Percentiles rank a stretch among this genome's conserved stretches.
Conservation (phyloP, 768 basidiomycete species). For the Trametes maxima region DNA sequence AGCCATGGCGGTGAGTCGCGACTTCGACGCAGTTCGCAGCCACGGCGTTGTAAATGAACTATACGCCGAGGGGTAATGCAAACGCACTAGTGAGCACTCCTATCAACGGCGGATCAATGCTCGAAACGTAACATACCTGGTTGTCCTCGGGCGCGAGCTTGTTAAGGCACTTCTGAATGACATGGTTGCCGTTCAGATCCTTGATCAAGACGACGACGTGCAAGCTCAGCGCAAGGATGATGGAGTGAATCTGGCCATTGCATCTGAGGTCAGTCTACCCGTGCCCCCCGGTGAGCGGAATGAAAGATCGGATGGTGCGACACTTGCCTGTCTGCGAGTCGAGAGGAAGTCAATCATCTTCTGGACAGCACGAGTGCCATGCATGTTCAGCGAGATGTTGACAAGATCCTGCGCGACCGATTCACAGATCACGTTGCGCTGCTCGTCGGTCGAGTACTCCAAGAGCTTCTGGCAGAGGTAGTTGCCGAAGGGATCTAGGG, state of each 20-base stretch:
- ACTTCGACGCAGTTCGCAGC: slow-evolving; percentile 99
- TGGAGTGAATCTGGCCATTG: slow-evolving; percentile 91
- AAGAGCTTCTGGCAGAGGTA: slow-evolving; percentile 98
- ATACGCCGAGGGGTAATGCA: neutral
- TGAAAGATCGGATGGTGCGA: slow-evolving; percentile 36
- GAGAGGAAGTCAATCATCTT: slow-evolving; percentile 99
- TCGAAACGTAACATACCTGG: slow-evolving; percentile 56
- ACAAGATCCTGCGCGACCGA: slow-evolving; percentile 97
- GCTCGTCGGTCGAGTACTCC: slow-evolving; percentile 97
- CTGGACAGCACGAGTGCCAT: slow-evolving; percentile 98
- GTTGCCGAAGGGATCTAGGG: slow-evolving; percentile 94
- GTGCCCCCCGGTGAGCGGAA: slow-evolving; percentile 52
- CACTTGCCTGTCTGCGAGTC: slow-evolving; percentile 86
- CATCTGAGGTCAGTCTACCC: slow-evolving; percentile 79
- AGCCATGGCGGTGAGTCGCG: slow-evolving; percentile 96
- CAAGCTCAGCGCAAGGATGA: slow-evolving; percentile 94
- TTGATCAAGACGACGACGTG: slow-evolving; percentile 99
- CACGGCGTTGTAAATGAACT: slow-evolving; percentile 99
- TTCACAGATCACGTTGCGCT: slow-evolving; percentile 95
- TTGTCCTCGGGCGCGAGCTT: slow-evolving; percentile 98
- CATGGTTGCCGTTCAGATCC: slow-evolving; percentile 95
- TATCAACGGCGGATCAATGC: neutral
- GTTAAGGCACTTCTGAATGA: slow-evolving; percentile 99
- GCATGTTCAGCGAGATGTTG: slow-evolving; percentile 99
- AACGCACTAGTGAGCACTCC: neutral